Evolutionary conservation across 257 asterid species (phyloP).

Genomic region (Rhazya stricta): DNA sequence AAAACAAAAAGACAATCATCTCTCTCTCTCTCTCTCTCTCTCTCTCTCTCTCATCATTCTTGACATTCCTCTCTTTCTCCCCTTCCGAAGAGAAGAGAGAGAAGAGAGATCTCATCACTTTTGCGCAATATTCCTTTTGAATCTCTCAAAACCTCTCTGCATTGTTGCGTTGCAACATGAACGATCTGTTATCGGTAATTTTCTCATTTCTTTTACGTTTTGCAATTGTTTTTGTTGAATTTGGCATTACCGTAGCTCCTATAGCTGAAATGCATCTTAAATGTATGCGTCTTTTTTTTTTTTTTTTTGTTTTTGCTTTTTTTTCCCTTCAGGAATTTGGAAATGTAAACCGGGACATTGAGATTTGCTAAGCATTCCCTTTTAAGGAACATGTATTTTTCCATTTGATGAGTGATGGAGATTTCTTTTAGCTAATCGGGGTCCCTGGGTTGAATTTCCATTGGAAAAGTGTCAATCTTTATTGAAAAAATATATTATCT

Average conservation of each 20-base stretch:
- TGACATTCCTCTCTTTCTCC: slow-evolving; percentile 17
- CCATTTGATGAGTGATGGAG: not conserved
- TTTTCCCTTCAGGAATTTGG: too few species aligned
- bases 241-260: not conserved
- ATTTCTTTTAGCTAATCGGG: not conserved
- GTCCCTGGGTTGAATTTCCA: not conserved
- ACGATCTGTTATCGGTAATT: slow-evolving; percentile 68
- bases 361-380: not conserved
- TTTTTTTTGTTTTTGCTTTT: not conserved
- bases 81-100: slow-evolving; percentile 18
- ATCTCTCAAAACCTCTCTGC: slow-evolving; percentile 14
- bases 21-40: slow-evolving; percentile 18
- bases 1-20: slow-evolving; percentile 9
- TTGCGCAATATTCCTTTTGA: not conserved
- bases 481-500: not conserved
- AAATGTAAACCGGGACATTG: not conserved
- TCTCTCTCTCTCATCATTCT: slow-evolving; percentile 17
- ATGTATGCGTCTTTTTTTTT: not conserved
- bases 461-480: not conserved
- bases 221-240: not conserved
- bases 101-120: slow-evolving; percentile 20
- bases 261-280: not conserved
- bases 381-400: not conserved
- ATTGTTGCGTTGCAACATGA: slow-evolving; percentile 41
- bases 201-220: not conserved